Percentiles rank a stretch among this genome's conserved stretches.
Evolutionary conservation across 2,329 filamentous ascomycete species (phyloP).

Genomic region (Onygenales sp.): DNA sequence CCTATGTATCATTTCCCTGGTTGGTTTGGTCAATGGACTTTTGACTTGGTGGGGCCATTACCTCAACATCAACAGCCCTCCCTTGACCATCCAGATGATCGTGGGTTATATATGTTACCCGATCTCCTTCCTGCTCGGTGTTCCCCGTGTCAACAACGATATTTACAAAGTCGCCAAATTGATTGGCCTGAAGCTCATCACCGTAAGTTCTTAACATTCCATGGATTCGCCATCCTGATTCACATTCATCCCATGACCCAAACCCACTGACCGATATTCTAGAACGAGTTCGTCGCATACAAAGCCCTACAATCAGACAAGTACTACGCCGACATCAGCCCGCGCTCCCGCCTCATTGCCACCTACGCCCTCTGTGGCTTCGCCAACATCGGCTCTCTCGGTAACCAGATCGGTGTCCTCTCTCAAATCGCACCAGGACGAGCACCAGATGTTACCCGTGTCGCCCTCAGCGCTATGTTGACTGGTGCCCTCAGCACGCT

Average conservation of each 20-base stretch:
- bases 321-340: slow-evolving; percentile 50
- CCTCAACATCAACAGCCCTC: slow-evolving; percentile 59
- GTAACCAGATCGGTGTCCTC: slow-evolving; percentile 82
- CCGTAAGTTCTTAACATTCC: slow-evolving; percentile 37
- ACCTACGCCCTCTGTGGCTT: slow-evolving; percentile 77
- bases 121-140: slow-evolving; percentile 70
- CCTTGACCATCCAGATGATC: slow-evolving; percentile 66
- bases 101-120: slow-evolving; percentile 71
- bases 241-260: neutral
- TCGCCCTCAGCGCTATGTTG: slow-evolving; percentile 68
- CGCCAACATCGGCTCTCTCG: slow-evolving; percentile 78
- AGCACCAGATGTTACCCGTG: slow-evolving; percentile 62
- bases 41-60: slow-evolving; percentile 79
- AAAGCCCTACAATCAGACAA: slow-evolving; percentile 42
- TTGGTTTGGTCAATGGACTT: slow-evolving; percentile 65
- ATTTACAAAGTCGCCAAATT: slow-evolving; percentile 66
- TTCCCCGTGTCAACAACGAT: slow-evolving; percentile 52
- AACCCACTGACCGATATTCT: slow-evolving; percentile 1
- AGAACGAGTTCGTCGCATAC: slow-evolving; percentile 75
- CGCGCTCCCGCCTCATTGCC: slow-evolving; percentile 68
- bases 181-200: slow-evolving; percentile 77
- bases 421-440: slow-evolving; percentile 69
- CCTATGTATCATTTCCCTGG: slow-evolving; percentile 72
- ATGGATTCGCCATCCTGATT: neutral
- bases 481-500: slow-evolving; percentile 72